Base-by-base conservation (phyloP, 768 basidiomycete genomes). In the Tulasnella sp. region DNA sequence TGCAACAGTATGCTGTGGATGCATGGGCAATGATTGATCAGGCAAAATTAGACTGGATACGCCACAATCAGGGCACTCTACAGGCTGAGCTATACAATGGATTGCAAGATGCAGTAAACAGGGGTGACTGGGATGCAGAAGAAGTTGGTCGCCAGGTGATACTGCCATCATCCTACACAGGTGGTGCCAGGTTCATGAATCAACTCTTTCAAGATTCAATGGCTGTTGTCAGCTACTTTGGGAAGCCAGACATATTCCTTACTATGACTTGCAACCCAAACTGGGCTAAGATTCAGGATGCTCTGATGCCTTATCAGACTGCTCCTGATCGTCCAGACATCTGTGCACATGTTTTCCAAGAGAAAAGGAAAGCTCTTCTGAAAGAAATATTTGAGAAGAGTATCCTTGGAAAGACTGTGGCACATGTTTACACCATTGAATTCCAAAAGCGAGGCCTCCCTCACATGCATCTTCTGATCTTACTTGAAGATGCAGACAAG, bases 361-460 rank as follows among this genome's bases (percentile, higher is more conserved):
- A 61, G 40, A 75, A 76, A 58, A 66, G 65, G 33, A 54, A 66
- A 8, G 66, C 61, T 0, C 43, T 72, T 1, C 19, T 73, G 0
- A 50, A 31, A 67, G 2, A 61, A 64, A 66, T 78, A 37, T 20
- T 32, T 6, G 60, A 62, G 10, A 22, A 66, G 35, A 66, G 67
- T 6, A 61, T 71, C 37, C 68, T 74, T 63, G 76, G 75, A 0
- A 7, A 52, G 1, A 52, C 62, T 5, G 67, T 67, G 29, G 76
- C 70, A 3, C 61, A 66, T 49, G 69, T 78, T 0, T 73, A 74
- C 49, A 70, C 68, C 8, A 75, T 76, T 45, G 73, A 80, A 54
- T 78, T 76, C 57, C 76, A 78, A 58, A 78, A 78, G 53, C 59
- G 70, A 0, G 72, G 74, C 0, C 67, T 79, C 0, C 75, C 75